Evolutionary conservation across 2,329 filamentous ascomycete species (phyloP).

Genomic region (Venturia effusa): DNA sequence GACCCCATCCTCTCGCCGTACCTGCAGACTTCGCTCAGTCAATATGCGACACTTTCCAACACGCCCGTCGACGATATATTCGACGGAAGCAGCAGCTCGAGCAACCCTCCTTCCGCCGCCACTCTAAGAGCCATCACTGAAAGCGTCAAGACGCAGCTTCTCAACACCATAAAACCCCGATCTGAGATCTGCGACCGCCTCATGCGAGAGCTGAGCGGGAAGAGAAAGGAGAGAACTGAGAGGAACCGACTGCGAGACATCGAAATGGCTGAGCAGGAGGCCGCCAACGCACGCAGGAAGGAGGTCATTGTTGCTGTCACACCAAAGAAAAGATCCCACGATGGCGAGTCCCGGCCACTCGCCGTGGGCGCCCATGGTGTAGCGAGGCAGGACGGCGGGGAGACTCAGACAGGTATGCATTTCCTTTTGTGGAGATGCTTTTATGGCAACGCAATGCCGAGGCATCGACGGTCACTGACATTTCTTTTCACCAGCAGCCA

Average conservation of each 20-base stretch:
- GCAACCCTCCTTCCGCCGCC: slow-evolving; percentile 44
- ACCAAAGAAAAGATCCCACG: slow-evolving; percentile 60
- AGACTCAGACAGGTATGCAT: slow-evolving; percentile 44
- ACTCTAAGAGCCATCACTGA: slow-evolving; percentile 54
- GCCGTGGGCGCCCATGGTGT: slow-evolving; percentile 53
- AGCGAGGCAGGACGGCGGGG: slow-evolving; percentile 50
- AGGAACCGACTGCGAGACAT: slow-evolving; percentile 41
- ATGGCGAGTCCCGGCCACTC: slow-evolving; percentile 46
- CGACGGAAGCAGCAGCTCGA: slow-evolving; percentile 47
- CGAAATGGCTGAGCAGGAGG: slow-evolving; percentile 37
- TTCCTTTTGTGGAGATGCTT: slow-evolving; percentile 15
- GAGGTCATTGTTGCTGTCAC: slow-evolving; percentile 19
- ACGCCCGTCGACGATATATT: slow-evolving; percentile 60
- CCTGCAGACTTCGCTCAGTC: slow-evolving; percentile 46
- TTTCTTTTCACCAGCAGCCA: slow-evolving; percentile 18
- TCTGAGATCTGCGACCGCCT: slow-evolving; percentile 59
- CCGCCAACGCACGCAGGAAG: slow-evolving; percentile 38
- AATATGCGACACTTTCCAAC: slow-evolving; percentile 42
- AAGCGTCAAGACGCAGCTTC: slow-evolving; percentile 48
- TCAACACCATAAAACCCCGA: slow-evolving; percentile 36
- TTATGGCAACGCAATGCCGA: not conserved
- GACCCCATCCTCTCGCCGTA: slow-evolving; percentile 40
- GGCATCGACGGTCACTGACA: not conserved
- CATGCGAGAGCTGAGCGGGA: slow-evolving; percentile 58
- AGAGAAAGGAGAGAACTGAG: slow-evolving; percentile 50